Base-by-base conservation (phyloP, 148 eudicot species). In the Camellia lanceoleosa region DNA sequence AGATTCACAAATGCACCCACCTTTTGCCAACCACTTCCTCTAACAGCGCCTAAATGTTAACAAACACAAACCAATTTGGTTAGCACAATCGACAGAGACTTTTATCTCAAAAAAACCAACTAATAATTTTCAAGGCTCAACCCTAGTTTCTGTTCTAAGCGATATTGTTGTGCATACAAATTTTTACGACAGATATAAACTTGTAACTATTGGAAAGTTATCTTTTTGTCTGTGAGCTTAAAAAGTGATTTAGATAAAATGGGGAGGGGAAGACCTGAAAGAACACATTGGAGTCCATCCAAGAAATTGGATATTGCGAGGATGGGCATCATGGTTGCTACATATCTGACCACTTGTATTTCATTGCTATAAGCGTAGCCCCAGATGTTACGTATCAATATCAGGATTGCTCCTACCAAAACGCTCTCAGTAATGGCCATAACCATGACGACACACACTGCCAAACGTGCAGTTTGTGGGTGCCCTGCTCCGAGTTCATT, bases 21-120 rank as follows among this genome's bases (percentile, higher is more conserved):
- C 75, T 90, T 88, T 85, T 94, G 98, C 88, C 89, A 74, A 38
- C 98, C 96, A 73, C 92, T 88, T 69, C 98, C 97, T 90, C 96
- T 88, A 58, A 91, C 90, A 74, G 86, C 56, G 5, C 98, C 96
- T 94, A 62, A 3, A 82, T 42, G 0, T 38, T 71, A 38, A 55
- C 9, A 60, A 42, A 80, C 58, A 46, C n/a, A 56, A 63, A 58
- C 30, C 51, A 56, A 52, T 46, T 43, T 3, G 61, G 61, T 18
- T 30, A 7, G 55, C 38, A 62, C 19, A 54, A 56, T 59, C 8
- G 38, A 62, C 20, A 43, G 16, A n/a, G 51, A 23, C 58, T 9
- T 54, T 52, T 72, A 5, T 5, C 46, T 44, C 23, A 1, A 44
- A 44, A 30, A 12, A 44, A 68, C n/a, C 7, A 4, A 44, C n/a